phyloP scores from a whole-genome alignment of 1,139 yeast species.

The Yamadazyma dushanensis region DNA sequence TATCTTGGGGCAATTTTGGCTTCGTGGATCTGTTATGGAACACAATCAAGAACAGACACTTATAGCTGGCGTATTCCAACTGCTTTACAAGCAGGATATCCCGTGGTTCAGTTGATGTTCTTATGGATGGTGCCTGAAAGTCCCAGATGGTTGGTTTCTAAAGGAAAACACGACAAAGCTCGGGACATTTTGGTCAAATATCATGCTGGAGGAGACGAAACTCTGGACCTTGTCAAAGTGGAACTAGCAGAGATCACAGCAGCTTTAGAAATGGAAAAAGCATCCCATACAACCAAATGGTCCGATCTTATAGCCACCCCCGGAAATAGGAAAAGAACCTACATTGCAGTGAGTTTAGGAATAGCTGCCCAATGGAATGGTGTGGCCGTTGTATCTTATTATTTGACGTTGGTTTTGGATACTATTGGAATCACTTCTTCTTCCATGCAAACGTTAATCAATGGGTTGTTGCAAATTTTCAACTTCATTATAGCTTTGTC shows the following conservation, averaged over 20 bases:
- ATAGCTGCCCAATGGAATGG: constrained; percentile 20
- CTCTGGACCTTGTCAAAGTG: constrained; percentile 9
- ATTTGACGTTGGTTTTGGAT: constrained; percentile 40
- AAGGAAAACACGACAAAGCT: constrained; percentile 47
- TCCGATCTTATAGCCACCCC: constrained; percentile 16
- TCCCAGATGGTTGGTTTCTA: constrained; percentile 50
- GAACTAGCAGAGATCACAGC: constrained; percentile 10
- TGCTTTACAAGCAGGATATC: constrained; percentile 52
- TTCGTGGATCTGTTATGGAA: constrained; percentile 54
- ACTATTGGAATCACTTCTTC: constrained; percentile 44
- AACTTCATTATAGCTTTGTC: constrained; percentile 14
- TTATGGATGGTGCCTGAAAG: constrained; percentile 61
- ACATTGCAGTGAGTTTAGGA: constrained; percentile 18
- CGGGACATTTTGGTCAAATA: constrained; percentile 39
- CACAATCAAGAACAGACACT: constrained; percentile 43
- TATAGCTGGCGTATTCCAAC: constrained; percentile 53
- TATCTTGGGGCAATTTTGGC: constrained; percentile 63
- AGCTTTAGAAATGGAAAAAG: constrained; percentile 9
- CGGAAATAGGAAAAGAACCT: constrained; percentile 17
- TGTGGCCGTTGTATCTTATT: constrained; percentile 28
- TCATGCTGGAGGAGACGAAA: constrained; percentile 10
- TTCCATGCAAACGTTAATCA: constrained; percentile 16
- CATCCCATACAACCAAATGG: constrained; percentile 14
- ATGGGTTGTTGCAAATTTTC: constrained; percentile 17
- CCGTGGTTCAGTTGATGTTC: constrained; percentile 10